Conservation (phyloP, 495 filamentous ascomycete species). For the Rostrohypoxylon terebratum region DNA sequence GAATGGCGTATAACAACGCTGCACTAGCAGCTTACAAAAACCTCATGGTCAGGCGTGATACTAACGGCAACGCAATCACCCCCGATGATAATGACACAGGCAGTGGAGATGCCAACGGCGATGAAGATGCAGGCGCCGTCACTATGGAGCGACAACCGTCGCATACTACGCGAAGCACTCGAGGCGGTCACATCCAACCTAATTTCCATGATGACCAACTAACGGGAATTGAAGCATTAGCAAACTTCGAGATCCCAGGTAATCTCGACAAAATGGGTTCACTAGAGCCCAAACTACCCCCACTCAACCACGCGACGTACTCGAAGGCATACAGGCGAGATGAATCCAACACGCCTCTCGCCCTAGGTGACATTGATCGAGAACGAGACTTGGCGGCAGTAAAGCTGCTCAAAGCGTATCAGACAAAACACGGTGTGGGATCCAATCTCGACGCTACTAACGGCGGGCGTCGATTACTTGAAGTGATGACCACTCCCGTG, state of each 20-base stretch:
- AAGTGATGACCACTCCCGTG: constrained; percentile 56
- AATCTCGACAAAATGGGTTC: constrained; percentile 61
- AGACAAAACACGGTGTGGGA: constrained; percentile 55
- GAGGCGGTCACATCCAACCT: constrained; percentile 65
- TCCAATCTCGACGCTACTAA: constrained; percentile 57
- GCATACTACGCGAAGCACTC: constrained; percentile 78
- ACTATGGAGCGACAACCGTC: constrained; percentile 79
- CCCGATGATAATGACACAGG: constrained; percentile 65
- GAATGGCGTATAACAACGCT: constrained; percentile 76
- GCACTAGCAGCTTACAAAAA: constrained; percentile 71
- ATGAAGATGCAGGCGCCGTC: constrained; percentile 64
- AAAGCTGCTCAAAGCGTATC: constrained; percentile 59
- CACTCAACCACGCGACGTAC: constrained; percentile 67
- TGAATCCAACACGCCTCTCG: constrained; percentile 60
- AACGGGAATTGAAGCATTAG: constrained; percentile 69
- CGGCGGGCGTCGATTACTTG: constrained; percentile 59
- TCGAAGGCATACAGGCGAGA: constrained; percentile 58
- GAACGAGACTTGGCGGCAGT: constrained; percentile 71
- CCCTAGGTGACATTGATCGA: constrained; percentile 68
- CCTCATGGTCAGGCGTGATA: constrained; percentile 66
- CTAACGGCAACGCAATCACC: constrained; percentile 57
- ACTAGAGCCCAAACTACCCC: constrained; percentile 70
- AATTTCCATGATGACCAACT: constrained; percentile 66
- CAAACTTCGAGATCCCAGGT: constrained; percentile 71
- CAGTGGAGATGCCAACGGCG: constrained; percentile 59